Conservation (phyloP, 768 basidiomycete genomes). For the Leucogyrophana mollusca region DNA sequence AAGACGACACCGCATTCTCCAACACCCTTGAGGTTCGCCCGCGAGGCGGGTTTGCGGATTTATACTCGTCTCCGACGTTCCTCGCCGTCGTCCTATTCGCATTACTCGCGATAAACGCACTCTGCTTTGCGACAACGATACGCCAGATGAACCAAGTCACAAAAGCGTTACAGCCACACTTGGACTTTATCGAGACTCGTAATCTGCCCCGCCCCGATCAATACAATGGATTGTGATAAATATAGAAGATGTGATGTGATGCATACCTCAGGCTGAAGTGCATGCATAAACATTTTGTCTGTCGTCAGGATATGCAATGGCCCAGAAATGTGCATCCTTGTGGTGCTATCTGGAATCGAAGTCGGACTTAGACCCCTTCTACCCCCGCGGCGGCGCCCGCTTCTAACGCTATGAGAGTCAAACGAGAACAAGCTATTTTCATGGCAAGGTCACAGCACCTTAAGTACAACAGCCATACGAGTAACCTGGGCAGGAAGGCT, state of each 20-base stretch:
- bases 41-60: constrained; percentile 4
- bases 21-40: neutral
- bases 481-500: no score
- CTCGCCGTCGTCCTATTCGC: constrained; percentile 16
- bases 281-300: neutral
- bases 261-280: neutral
- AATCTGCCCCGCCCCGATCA: constrained; percentile 26
- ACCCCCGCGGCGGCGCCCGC: no score
- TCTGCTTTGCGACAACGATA: constrained; percentile 17
- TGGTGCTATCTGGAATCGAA: neutral
- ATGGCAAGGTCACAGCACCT: no score
- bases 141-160: constrained; percentile 16
- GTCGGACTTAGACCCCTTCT: neutral
- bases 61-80: constrained; percentile 5
- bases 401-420: no score
- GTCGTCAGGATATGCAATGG: no score
- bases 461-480: no score
- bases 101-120: constrained; percentile 21
- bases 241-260: neutral
- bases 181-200: constrained; percentile 22
- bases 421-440: no score
- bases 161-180: constrained; percentile 12
- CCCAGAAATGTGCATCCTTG: no score
- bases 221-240: constrained; percentile 27
- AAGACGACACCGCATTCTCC: constrained; percentile 11